Base-by-base conservation (phyloP, 441 rosid species). In the Hypseocharis bilobata region DNA sequence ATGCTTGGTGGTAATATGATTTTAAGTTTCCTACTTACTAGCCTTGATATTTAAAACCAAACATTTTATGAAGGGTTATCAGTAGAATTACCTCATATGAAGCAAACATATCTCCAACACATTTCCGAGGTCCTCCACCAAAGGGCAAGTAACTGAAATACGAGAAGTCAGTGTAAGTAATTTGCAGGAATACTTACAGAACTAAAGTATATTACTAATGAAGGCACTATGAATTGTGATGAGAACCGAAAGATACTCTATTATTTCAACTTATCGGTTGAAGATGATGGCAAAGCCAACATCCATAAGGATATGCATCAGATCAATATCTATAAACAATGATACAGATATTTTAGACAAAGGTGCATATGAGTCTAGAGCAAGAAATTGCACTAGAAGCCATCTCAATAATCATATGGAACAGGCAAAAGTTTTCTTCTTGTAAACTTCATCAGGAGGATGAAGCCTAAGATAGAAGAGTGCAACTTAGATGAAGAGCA, bases 51-150 rank as follows among this genome's bases (percentile, higher is more conserved):
- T 34, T 34, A 34, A 30, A 68, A 60, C 14, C 20, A 59, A 45
- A 16, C 34, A 36, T 19, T 36, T 1, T 4, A 49, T 34, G 11
- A 7, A 5, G 14, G n/a, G 20, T 16, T 23, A 38, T 38, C 34
- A 28, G 13, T 14, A 0, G 16, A 38, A 67, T 59, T 76, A 87
- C 98, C 98, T 93, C 99, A 70, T 86, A 93, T 0, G 96, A 62
- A 16, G 97, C 99, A 7, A 93, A 93, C 95, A 93, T 87, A 77
- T 93, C 99, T 7, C 99, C 99, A 6, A 93, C 79, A 52, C 99
- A 93, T 84, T 93, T 93, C 72, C 96, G 77, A 0, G 88, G 99
- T 73, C 99, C 97, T 69, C 98, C 98, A 55, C 99, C 99, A 59
- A 93, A 93, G 1, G 99, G 97, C 83, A 93, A 86, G 86, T 93